Evolutionary conservation across 352 stramenopile genomes (phyloP), one percentile per base, ranked within the genome.

Genomic region (Phytophthora meadii): DNA sequence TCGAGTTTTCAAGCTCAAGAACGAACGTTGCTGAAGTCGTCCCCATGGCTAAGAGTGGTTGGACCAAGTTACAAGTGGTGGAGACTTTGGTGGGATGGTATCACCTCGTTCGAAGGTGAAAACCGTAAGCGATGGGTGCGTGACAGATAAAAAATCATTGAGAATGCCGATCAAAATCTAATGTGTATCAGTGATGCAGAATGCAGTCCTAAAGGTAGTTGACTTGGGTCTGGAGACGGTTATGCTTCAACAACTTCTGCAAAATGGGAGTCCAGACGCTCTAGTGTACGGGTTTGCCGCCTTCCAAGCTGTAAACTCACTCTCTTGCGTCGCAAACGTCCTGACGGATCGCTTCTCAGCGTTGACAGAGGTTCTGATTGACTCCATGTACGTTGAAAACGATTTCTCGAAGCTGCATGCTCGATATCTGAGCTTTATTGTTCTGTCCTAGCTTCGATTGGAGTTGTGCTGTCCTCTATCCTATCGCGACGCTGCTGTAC

Each of bases 51-150:
- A 9, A 30, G 27, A 30, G 7, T 30, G 5, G 27, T 30, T 30
- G 27, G 27, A 30, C 2, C 27, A 30, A 30, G 27, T 8, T 30
- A 30, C 27, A 8, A 8, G 27, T 8, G 27, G 27, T 30, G 27
- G 27, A 30, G 27, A 30, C 27, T 30, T 30, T 30, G 27, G 27
- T 30, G 27, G 27, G 2, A 30, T 30, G 27, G 7, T 30, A 30
- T 66, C n/a, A 67, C 68, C 0, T 52, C 59, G 3, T 76, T 57
- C 37, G 37, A 56, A 15, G 68, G 68, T 0, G 51, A 30, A 27
- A 63, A 73, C 27, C 63, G 68, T 12, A 76, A 76, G 24, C 34
- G 45, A n/a, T 76, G 53, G 68, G 63, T 70, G 54, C 19, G 55
- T 22, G 6, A 39, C 22, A 17, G 30, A 7, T 25, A 17, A 39